A percentile compares a stretch with the other conserved stretches of the same genome.
phyloP scores from a whole-genome alignment of 805 yeast species.

The Yarrowia phangngaensis region DNA sequence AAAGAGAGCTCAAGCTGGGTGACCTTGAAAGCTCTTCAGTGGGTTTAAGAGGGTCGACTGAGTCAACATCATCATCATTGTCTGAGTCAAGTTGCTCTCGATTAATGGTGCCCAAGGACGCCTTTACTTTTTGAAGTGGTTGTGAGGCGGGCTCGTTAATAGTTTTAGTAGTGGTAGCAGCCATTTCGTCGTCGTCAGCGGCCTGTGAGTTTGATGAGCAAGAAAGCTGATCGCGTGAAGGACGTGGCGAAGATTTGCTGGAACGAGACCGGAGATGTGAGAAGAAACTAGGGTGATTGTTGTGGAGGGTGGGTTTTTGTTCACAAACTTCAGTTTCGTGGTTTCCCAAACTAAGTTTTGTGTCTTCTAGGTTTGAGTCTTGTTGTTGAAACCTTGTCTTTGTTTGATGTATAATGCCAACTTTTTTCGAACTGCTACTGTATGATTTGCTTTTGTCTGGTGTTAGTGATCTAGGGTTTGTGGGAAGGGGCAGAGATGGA shows the following conservation, averaged over 20 bases:
- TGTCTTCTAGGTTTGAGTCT: neutral
- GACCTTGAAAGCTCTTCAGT: slow-evolving; percentile 7
- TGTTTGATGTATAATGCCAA: slow-evolving; percentile 20
- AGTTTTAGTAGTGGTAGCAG: too few relatives aligned
- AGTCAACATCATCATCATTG: neutral
- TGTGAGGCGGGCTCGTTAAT: too few relatives aligned
- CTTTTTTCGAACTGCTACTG: neutral
- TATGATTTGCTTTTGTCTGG: slow-evolving; percentile 26
- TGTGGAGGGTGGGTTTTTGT: too few relatives aligned
- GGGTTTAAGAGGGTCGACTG: slow-evolving; percentile 10
- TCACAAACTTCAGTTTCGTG: slow-evolving; percentile 16
- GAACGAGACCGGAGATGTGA: too few relatives aligned
- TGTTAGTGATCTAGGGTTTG: slow-evolving; percentile 24
- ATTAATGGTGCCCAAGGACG: too few relatives aligned
- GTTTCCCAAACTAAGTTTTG: slow-evolving; percentile 10
- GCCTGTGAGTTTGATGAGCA: too few relatives aligned
- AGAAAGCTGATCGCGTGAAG: too few relatives aligned
- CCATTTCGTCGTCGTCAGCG: too few relatives aligned
- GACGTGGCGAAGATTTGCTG: too few relatives aligned
- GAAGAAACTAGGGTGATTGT: too few relatives aligned
- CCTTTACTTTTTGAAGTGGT: too few relatives aligned
- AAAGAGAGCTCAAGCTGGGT: neutral
- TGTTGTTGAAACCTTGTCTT: slow-evolving; percentile 19
- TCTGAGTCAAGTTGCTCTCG: too few relatives aligned
- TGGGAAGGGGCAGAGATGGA: slow-evolving; percentile 23